phyloP scores from a whole-genome alignment of 768 basidiomycete genomes.

The Mycena belliarum region DNA sequence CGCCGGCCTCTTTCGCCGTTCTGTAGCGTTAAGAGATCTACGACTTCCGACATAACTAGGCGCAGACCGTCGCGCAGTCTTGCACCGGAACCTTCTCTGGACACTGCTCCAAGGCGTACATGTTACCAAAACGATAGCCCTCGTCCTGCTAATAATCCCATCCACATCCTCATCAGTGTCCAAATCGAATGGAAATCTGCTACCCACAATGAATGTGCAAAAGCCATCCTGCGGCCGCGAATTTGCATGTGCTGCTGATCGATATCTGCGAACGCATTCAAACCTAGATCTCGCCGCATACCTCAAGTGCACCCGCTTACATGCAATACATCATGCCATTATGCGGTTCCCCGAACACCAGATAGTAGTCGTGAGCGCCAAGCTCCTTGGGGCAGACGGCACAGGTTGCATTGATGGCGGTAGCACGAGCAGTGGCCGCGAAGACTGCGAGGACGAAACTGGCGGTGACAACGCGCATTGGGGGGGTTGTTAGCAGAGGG shows the following conservation, averaged over 20 bases:
- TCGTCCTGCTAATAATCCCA: background rate
- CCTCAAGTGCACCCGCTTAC: background rate
- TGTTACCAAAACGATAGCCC: background rate
- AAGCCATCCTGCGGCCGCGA: background rate
- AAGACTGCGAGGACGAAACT: background rate
- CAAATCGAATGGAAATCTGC: too few relatives aligned
- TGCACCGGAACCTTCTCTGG: background rate
- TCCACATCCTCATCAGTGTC: background rate
- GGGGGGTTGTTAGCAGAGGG: background rate
- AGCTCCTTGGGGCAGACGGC: background rate
- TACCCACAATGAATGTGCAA: background rate
- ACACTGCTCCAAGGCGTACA: background rate
- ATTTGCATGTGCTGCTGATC: background rate
- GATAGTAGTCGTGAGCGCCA: background rate
- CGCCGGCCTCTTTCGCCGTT: too few relatives aligned
- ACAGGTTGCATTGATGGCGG: background rate
- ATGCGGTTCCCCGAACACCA: background rate
- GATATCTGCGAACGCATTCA: background rate
- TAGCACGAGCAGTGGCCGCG: background rate
- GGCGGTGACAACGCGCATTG: background rate
- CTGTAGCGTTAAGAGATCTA: too few relatives aligned
- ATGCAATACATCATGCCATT: background rate
- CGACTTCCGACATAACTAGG: too few relatives aligned
- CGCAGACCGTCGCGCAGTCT: too few relatives aligned
- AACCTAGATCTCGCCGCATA: background rate